phyloP scores from a whole-genome alignment of 345 rosid species.

The Lenwebbia sp. region DNA sequence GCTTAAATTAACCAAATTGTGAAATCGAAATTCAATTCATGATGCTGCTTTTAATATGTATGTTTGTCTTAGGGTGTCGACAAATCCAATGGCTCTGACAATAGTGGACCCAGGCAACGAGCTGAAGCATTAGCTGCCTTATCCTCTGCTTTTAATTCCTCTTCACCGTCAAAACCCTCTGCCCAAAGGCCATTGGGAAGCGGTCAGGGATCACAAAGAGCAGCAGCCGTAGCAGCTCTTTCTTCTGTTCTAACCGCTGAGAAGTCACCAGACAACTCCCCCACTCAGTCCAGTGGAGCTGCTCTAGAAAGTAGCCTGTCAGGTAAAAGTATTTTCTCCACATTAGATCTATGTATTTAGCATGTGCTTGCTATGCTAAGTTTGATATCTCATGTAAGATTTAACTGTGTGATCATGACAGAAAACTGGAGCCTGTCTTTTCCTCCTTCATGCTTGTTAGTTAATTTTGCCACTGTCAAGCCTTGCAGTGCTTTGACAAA shows the following conservation, averaged over 20 bases:
- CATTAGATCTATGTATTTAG: background rate
- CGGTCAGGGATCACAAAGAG: conserved; percentile 73
- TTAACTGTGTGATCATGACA: background rate
- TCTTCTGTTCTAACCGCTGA: conserved; percentile 86
- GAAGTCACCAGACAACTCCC: conserved; percentile 60
- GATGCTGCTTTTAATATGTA: background rate
- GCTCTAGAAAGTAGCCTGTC: conserved; percentile 26
- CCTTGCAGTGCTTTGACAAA: background rate
- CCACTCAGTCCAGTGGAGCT: conserved; percentile 34
- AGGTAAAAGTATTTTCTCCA: conserved; percentile 18
- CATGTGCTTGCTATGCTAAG: background rate
- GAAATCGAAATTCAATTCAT: background rate
- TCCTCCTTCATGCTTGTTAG: background rate
- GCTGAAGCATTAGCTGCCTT: conserved; percentile 88
- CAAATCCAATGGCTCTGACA: conserved; percentile 54
- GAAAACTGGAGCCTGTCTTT: background rate
- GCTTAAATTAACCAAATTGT: background rate
- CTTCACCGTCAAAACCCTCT: conserved; percentile 41
- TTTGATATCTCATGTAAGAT: background rate
- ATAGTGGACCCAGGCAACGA: conserved; percentile 69
- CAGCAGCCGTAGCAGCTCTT: conserved; percentile 96
- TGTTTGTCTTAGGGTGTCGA: conserved; percentile 27
- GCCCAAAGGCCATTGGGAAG: conserved; percentile 28
- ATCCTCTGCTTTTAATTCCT: conserved; percentile 59
- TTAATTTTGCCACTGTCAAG: background rate